A percentile compares a stretch with the other conserved stretches of the same genome.
Evolutionary conservation across 129 eudicot genomes (phyloP).

Genomic region (Logfia minima): DNA sequence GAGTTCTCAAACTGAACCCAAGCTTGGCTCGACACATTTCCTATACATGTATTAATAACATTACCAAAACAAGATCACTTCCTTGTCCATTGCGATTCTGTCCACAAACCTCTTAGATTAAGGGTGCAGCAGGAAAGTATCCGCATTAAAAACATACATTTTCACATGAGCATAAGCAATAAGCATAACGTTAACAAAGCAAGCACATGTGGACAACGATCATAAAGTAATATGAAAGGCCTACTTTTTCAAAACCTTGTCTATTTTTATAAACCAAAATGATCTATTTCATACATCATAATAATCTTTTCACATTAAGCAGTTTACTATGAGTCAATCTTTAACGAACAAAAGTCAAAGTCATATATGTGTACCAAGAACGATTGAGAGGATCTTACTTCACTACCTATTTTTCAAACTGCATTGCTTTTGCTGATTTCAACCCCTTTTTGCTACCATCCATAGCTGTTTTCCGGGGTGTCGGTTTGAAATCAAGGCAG

Average conservation of each 20-base stretch:
- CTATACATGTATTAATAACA: not conserved
- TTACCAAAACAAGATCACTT: slow-evolving; percentile 17
- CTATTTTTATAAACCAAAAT: slow-evolving; percentile 9
- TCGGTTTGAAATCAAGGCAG: slow-evolving; percentile 52
- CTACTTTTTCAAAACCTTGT: slow-evolving; percentile 2
- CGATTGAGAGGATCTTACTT: not conserved
- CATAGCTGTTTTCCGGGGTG: slow-evolving; percentile 40
- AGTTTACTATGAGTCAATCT: slow-evolving; percentile 3
- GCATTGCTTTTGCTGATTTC: slow-evolving; percentile 31
- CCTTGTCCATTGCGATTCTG: not conserved
- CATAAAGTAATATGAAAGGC: not conserved
- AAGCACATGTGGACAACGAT: not conserved
- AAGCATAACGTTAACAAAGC: slow-evolving; percentile 5
- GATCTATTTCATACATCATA: not conserved
- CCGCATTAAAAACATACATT: slow-evolving; percentile 1
- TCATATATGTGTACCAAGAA: slow-evolving; percentile 17
- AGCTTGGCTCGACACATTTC: not conserved
- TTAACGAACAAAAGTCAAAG: slow-evolving; percentile 6
- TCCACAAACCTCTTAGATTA: not conserved
- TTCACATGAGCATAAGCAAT: not conserved
- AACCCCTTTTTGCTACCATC: slow-evolving; percentile 28
- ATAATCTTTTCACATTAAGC: not conserved
- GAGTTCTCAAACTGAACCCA: not conserved
- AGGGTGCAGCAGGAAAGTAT: not conserved
- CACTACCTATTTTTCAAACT: slow-evolving; percentile 27